Conservation (phyloP, 441 rosid species). For the Biscutella auriculata region DNA sequence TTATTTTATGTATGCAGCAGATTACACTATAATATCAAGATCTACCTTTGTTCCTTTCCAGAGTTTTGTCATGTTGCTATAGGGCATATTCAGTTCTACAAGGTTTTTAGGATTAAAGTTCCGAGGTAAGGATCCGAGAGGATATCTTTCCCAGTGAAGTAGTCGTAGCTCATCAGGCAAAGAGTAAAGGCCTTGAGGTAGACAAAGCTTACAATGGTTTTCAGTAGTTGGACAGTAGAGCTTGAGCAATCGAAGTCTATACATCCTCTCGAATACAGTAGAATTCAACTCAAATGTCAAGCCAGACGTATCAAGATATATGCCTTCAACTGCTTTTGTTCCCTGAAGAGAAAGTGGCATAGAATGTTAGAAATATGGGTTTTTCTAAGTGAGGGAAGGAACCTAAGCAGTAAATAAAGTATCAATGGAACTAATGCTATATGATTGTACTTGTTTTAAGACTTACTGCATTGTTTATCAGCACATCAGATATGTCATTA, state of each 20-base stretch:
- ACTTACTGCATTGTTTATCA: conserved; percentile 11
- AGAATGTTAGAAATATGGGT: not conserved
- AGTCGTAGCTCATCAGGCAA: conserved; percentile 21
- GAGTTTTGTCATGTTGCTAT: conserved; percentile 10
- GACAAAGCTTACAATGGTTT: not conserved
- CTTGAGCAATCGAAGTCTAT: conserved; percentile 22
- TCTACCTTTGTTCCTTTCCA: conserved; percentile 24
- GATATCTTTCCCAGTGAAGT: conserved; percentile 21
- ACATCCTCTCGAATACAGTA: conserved; percentile 9
- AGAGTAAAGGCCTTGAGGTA: not conserved
- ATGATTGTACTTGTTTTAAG: not conserved
- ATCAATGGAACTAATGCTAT: not conserved
- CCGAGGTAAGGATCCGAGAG: conserved; percentile 18
- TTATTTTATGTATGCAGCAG: not conserved
- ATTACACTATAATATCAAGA: not conserved
- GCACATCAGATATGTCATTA: not conserved
- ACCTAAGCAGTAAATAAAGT: not conserved
- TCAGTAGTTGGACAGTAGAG: not conserved
- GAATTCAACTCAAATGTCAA: not conserved
- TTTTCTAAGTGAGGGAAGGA: not conserved
- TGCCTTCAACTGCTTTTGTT: conserved; percentile 15
- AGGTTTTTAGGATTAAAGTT: conserved; percentile 12
- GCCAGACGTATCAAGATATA: conserved; percentile 1
- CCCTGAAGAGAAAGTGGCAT: conserved; percentile 4
- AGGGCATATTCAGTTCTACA: conserved; percentile 18